These are phyloP conservation scores for Eurotiales sp. DNA, from an alignment of 2,329 filamentous ascomycete species.

Conservation along the genomic window DNA sequence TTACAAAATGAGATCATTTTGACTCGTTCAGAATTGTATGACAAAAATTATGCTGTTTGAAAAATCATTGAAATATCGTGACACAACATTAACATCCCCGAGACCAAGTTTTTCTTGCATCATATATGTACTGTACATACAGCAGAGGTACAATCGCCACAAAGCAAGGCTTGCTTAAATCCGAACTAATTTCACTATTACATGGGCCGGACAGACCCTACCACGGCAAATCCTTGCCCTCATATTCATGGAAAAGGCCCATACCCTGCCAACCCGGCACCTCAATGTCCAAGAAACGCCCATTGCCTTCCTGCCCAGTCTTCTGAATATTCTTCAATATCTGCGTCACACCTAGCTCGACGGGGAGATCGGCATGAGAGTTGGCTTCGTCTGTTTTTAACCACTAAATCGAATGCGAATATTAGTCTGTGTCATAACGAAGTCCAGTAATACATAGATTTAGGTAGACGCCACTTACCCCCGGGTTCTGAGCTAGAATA, in stretches of 20 bases:
- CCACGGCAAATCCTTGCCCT: constrained; percentile 34
- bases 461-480: neutral
- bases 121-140: no score
- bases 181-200: no score
- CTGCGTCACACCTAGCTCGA: constrained; percentile 36
- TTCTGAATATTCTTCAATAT: constrained; percentile 44
- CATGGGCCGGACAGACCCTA: constrained; percentile 13
- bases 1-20: no score
- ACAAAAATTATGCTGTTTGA: no score
- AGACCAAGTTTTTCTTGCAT: no score
- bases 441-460: neutral
- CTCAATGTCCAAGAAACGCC: constrained; percentile 47
- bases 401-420: constrained; percentile 35
- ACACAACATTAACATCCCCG: no score
- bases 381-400: constrained; percentile 44
- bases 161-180: no score
- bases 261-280: constrained; percentile 37
- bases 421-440: neutral
- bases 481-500: constrained; percentile 4
- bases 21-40: no score
- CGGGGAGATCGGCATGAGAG: constrained; percentile 38
- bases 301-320: constrained; percentile 38
- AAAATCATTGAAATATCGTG: no score
- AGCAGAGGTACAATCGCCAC: no score
- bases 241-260: constrained; percentile 34